phyloP scores from a whole-genome alignment of 345 rosid genomes.

The Salix purpurea region DNA sequence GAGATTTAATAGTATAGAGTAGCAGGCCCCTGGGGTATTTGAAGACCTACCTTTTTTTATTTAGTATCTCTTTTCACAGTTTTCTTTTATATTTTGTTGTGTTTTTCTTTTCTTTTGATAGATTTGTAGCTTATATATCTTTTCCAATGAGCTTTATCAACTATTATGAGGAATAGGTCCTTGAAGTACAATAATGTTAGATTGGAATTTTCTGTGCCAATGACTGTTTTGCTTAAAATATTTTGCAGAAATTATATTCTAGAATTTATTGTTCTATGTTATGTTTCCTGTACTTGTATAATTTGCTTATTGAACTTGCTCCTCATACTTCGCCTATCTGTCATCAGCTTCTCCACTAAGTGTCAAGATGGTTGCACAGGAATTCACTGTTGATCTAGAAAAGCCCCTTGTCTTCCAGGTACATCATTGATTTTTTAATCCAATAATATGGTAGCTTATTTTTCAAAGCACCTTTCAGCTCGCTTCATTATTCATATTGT shows the following conservation, averaged over 20 bases:
- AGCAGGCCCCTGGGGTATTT: neutral
- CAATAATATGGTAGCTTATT: neutral
- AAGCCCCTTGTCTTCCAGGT: constrained; percentile 97
- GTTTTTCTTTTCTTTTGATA: neutral
- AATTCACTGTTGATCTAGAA: constrained; percentile 71
- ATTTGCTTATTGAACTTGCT: neutral
- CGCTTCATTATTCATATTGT: neutral
- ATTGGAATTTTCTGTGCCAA: neutral
- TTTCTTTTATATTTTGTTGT: neutral
- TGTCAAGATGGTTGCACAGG: constrained; percentile 72
- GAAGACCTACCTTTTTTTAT: neutral
- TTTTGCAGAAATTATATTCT: neutral
- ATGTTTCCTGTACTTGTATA: neutral
- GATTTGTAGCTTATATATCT: neutral
- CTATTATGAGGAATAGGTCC: neutral
- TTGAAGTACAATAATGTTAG: neutral
- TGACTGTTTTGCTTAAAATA: neutral
- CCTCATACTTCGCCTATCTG: neutral
- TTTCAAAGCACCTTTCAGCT: neutral
- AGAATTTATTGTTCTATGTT: neutral
- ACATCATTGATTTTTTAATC: neutral
- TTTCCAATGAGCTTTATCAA: neutral
- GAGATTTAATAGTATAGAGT: neutral
- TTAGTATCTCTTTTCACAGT: neutral
- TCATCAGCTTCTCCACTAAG: constrained; percentile 18